Conservation (phyloP, 768 basidiomycete species). For the Tylopilus sp. region DNA sequence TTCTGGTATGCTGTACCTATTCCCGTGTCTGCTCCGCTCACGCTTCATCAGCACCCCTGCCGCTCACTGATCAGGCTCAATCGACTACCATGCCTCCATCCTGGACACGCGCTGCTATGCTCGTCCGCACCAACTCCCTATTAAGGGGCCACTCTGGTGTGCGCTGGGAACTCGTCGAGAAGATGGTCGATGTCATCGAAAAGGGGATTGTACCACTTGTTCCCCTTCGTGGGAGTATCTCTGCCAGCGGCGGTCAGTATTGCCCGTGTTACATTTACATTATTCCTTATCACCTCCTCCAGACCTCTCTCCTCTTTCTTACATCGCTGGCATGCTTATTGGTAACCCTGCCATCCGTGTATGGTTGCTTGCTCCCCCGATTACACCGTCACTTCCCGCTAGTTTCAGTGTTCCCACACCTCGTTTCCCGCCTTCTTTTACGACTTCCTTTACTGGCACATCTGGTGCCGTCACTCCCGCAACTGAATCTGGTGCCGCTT, state of each 20-base stretch:
- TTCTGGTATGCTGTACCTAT: slow-evolving; percentile 1
- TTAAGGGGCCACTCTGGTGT: slow-evolving; percentile 88
- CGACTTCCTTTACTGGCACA: background rate
- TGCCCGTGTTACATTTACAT: background rate
- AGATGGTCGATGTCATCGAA: slow-evolving; percentile 68
- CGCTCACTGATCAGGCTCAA: slow-evolving; percentile 65
- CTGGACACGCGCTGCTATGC: slow-evolving; percentile 86
- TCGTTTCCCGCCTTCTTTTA: slow-evolving; percentile 3
- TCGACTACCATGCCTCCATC: slow-evolving; percentile 78
- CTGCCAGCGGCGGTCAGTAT: slow-evolving; percentile 69
- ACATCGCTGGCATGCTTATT: slow-evolving; percentile 76
- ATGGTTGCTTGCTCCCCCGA: slow-evolving; percentile 42
- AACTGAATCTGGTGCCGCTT: slow-evolving; percentile 35
- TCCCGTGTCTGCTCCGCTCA: background rate
- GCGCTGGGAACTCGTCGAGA: slow-evolving; percentile 74
- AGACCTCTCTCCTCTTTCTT: slow-evolving; percentile 80
- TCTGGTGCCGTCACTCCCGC: slow-evolving; percentile 21
- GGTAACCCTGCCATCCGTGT: slow-evolving; percentile 80
- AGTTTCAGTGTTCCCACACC: slow-evolving; percentile 16
- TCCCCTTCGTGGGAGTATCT: slow-evolving; percentile 80
- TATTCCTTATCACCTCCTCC: background rate
- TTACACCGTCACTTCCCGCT: slow-evolving; percentile 2
- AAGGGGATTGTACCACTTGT: slow-evolving; percentile 77
- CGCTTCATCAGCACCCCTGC: slow-evolving; percentile 37
- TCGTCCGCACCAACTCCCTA: slow-evolving; percentile 86